phyloP scores from a whole-genome alignment of 129 eudicot species.

The Centrapalus pauciflorus region DNA sequence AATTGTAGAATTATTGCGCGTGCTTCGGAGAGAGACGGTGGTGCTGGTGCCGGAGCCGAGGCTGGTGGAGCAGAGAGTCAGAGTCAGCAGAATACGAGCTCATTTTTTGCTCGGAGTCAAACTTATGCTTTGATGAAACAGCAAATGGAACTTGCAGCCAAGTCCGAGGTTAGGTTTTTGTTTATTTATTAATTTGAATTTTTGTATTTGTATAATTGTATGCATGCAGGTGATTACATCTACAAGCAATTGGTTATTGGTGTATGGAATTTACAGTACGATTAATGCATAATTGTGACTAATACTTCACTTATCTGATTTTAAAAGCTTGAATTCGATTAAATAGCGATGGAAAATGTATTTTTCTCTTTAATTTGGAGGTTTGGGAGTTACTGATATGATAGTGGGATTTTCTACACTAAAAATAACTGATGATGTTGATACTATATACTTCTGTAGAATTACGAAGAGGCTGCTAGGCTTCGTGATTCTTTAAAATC shows the following conservation, averaged over 20 bases:
- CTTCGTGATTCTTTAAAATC: slow-evolving; percentile 86
- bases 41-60: slow-evolving; percentile 41
- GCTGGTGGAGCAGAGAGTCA: slow-evolving; percentile 43
- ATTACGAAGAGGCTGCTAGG: slow-evolving; percentile 91
- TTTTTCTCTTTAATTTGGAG: background rate
- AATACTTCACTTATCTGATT: background rate
- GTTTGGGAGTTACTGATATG: background rate
- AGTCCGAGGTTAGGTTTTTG: slow-evolving; percentile 61
- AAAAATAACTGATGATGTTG: background rate
- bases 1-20: slow-evolving; percentile 45
- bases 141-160: slow-evolving; percentile 93
- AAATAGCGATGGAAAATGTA: background rate
- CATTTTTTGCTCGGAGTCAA: slow-evolving; percentile 61
- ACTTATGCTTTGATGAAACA: slow-evolving; percentile 82
- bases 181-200: background rate
- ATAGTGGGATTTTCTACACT: background rate
- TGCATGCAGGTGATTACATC: background rate
- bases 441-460: slow-evolving; percentile 30
- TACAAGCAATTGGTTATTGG: background rate
- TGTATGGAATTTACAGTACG: background rate
- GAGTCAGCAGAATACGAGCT: slow-evolving; percentile 32
- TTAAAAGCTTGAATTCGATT: slow-evolving; percentile 1
- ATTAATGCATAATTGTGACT: background rate
- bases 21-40: slow-evolving; percentile 41
- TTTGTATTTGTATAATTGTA: background rate